A percentile compares a stretch with the other conserved stretches of the same genome.
Evolutionary conservation across 192 early-diverging fungal species (phyloP).

Genomic region (Allomyces macrogynus): DNA sequence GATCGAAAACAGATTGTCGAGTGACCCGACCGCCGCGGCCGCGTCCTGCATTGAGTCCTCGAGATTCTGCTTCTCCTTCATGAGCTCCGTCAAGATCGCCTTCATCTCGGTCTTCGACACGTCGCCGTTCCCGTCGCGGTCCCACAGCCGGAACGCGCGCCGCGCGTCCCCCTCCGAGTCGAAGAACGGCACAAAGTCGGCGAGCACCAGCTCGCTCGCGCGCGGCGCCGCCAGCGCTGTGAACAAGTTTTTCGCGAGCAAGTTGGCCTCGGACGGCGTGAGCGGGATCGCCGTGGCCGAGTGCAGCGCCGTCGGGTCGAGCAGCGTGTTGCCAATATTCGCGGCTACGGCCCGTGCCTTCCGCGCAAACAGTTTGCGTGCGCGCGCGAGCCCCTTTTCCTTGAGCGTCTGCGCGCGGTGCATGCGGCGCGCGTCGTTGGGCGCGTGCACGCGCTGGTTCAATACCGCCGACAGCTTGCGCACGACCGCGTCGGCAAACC

Average conservation of each 20-base stretch:
- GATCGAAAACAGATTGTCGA: constrained; percentile 18
- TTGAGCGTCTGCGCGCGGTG: neutral
- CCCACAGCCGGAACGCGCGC: constrained; percentile 67
- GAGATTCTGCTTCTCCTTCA: constrained; percentile 19
- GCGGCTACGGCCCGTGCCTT: neutral
- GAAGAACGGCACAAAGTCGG: too few relatives aligned
- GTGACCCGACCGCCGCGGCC: constrained; percentile 64
- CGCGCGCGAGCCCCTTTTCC: neutral
- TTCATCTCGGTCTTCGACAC: constrained; percentile 65
- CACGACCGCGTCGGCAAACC: neutral
- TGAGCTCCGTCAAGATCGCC: constrained; percentile 62
- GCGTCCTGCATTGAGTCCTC: constrained; percentile 54
- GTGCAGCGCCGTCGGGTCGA: too few relatives aligned
- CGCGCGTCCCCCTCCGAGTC: constrained; percentile 28
- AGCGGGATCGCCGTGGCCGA: too few relatives aligned
- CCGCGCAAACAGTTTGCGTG: neutral
- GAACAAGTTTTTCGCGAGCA: too few relatives aligned
- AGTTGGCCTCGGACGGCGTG: too few relatives aligned
- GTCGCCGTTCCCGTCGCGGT: constrained; percentile 75
- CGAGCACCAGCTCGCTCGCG: too few relatives aligned
- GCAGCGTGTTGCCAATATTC: neutral
- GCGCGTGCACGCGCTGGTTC: neutral
- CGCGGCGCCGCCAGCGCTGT: too few relatives aligned
- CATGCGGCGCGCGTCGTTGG: neutral
- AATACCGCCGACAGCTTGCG: neutral